phyloP scores from a whole-genome alignment of 2,329 filamentous ascomycete genomes.

The Graphium sp. region DNA sequence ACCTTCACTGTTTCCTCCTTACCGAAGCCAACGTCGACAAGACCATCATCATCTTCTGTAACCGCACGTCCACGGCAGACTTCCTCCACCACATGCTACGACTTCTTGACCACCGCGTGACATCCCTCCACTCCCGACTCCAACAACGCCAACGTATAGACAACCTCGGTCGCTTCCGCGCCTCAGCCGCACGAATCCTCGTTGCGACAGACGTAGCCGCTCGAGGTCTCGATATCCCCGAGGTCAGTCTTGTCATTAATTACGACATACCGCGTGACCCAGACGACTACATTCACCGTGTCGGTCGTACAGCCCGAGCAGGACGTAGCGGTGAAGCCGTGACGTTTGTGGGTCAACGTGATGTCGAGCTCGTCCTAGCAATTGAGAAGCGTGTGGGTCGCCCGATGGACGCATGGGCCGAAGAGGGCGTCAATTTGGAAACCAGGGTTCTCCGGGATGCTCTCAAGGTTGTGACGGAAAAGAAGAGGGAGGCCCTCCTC shows the following conservation, averaged over 20 bases:
- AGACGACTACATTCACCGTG: constrained; percentile 93
- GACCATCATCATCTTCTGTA: constrained; percentile 85
- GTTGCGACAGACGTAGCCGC: constrained; percentile 93
- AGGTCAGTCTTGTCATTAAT: constrained; percentile 80
- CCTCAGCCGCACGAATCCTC: constrained; percentile 71
- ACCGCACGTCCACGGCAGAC: constrained; percentile 76
- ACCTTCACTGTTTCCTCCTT: constrained; percentile 73
- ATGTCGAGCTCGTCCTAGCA: constrained; percentile 77
- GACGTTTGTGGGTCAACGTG: constrained; percentile 81
- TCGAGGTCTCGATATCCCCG: constrained; percentile 86
- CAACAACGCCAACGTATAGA: constrained; percentile 71
- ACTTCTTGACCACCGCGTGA: constrained; percentile 75
- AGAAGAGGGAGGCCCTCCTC: constrained; percentile 79
- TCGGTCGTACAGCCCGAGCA: constrained; percentile 87
- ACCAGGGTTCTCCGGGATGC: constrained; percentile 70
- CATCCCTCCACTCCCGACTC: constrained; percentile 75
- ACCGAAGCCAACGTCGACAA: constrained; percentile 62
- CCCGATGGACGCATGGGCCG: constrained; percentile 68
- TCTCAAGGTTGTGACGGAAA: constrained; percentile 82
- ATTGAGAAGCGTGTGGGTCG: constrained; percentile 73
- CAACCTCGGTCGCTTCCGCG: constrained; percentile 84
- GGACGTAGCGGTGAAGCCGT: constrained; percentile 69
- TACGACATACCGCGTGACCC: constrained; percentile 93
- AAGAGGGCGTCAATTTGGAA: constrained; percentile 91
- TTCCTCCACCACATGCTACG: constrained; percentile 79